These are phyloP conservation scores for Termitomyces sp. DNA, from an alignment of 768 basidiomycete genomes.

Conservation along the genomic window DNA sequence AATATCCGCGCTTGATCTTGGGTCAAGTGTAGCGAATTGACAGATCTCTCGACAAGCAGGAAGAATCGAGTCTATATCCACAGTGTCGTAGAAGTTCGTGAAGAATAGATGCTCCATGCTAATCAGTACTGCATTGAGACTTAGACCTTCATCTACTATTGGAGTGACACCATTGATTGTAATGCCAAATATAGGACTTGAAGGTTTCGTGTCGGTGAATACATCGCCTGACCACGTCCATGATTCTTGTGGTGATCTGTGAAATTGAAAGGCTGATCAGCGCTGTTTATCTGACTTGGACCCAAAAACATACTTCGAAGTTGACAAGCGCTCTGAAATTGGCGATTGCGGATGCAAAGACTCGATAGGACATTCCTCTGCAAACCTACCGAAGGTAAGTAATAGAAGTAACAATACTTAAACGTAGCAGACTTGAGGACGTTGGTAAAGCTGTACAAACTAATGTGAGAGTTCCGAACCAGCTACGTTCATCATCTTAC, in stretches of 20 bases:
- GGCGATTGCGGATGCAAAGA: conserved; percentile 15
- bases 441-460: neutral
- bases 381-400: conserved; percentile 12
- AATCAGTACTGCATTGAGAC: conserved; percentile 42
- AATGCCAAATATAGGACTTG: conserved; percentile 44
- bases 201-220: conserved; percentile 30
- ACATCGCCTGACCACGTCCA: conserved; percentile 65
- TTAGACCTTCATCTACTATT: conserved; percentile 31
- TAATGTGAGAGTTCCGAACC: neutral
- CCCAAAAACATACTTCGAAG: conserved; percentile 7
- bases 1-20: conserved; percentile 32
- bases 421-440: conserved; percentile 25
- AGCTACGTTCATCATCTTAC: neutral
- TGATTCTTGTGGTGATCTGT: conserved; percentile 35
- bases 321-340: conserved; percentile 3
- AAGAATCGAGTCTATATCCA: conserved; percentile 41
- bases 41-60: conserved; percentile 42
- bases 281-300: neutral
- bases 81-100: conserved; percentile 38
- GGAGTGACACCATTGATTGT: conserved; percentile 39
- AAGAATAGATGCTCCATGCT: conserved; percentile 36
- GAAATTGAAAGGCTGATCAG: conserved; percentile 3
- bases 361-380: conserved; percentile 16
- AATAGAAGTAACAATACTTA: neutral
- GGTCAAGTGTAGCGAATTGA: conserved; percentile 46